These are phyloP conservation scores for Insectozyma bohioensis DNA, from an alignment of 1,139 yeast genomes.

Conservation along the genomic window DNA sequence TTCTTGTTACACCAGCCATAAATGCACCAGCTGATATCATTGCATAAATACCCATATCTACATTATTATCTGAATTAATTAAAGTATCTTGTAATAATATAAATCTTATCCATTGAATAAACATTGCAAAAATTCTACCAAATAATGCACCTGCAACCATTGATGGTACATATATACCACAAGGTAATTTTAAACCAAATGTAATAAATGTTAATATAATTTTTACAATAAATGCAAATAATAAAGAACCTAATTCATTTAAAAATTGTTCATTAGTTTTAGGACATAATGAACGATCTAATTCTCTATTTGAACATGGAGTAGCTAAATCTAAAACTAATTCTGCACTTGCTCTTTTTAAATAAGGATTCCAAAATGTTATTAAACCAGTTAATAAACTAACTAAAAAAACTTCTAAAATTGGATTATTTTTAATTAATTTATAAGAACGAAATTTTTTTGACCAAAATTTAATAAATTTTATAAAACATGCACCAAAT, in stretches of 20 bases:
- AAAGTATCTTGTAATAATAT: slow-evolving; percentile 12
- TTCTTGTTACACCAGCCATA: slow-evolving; percentile 68
- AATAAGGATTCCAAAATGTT: slow-evolving; percentile 53
- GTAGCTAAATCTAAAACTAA: slow-evolving; percentile 53
- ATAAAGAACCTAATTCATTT: slow-evolving; percentile 34
- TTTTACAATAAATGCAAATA: slow-evolving; percentile 48
- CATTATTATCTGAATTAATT: slow-evolving; percentile 23
- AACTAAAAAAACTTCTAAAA: slow-evolving; percentile 46
- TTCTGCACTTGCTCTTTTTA: slow-evolving; percentile 55
- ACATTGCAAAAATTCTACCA: slow-evolving; percentile 55
- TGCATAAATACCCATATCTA: slow-evolving; percentile 63
- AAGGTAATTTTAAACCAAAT: slow-evolving; percentile 62
- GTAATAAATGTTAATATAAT: slow-evolving; percentile 51
- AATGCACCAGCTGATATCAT: slow-evolving; percentile 69
- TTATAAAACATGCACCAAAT: slow-evolving; percentile 56
- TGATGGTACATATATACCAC: slow-evolving; percentile 68
- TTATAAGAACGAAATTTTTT: slow-evolving; percentile 34
- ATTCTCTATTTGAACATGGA: slow-evolving; percentile 36
- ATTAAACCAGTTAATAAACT: slow-evolving; percentile 49
- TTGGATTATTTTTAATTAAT: slow-evolving; percentile 40
- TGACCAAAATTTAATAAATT: slow-evolving; percentile 53
- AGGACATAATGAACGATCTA: slow-evolving; percentile 45
- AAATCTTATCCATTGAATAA: slow-evolving; percentile 41
- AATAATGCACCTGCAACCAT: slow-evolving; percentile 69
- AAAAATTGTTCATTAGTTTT: slow-evolving; percentile 26